Evolutionary conservation across 2,329 filamentous ascomycete species (phyloP).

Genomic region (Aspergillus sp.): DNA sequence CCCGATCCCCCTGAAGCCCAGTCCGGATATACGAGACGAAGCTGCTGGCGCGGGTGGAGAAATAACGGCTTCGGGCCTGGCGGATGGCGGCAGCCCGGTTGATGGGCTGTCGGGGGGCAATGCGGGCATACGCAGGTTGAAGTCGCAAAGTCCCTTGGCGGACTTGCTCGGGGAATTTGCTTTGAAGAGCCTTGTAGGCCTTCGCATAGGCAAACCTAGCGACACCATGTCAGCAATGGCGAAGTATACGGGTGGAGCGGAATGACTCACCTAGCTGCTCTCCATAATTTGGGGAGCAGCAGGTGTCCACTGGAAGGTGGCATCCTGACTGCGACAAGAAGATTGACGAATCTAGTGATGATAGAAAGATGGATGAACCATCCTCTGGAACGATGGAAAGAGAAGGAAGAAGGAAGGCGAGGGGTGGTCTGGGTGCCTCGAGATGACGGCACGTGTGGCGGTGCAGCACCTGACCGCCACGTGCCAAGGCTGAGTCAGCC

Average conservation of each 20-base stretch:
- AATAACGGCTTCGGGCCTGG: conserved; percentile 64
- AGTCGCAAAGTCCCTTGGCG: conserved; percentile 48
- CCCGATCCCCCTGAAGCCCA: conserved; percentile 47
- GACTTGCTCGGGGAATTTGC: conserved; percentile 41
- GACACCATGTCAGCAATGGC: conserved; percentile 22
- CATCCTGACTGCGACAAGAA: conserved; percentile 35
- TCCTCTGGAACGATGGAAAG: conserved; percentile 14
- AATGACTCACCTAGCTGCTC: conserved; percentile 45
- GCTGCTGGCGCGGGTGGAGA: conserved; percentile 53
- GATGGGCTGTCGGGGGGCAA: conserved; percentile 57
- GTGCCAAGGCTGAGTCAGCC: not conserved
- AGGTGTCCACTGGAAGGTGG: conserved; percentile 50
- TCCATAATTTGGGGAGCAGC: conserved; percentile 50
- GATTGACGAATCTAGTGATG: conserved; percentile 4
- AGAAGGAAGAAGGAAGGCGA: conserved; percentile 8
- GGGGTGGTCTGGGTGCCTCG: conserved; percentile 26
- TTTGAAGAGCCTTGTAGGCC: conserved; percentile 42
- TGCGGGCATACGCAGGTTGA: conserved; percentile 60
- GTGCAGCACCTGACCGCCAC: conserved; percentile 24
- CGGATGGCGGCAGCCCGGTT: conserved; percentile 63
- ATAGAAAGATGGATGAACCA: conserved; percentile 17
- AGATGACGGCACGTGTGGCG: conserved; percentile 21
- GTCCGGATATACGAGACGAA: conserved; percentile 52
- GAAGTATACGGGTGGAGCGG: conserved; percentile 5
- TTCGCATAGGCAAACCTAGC: conserved; percentile 49